These are phyloP conservation scores for Echinosophora koreensis DNA, from an alignment of 306 rosid species.

Conservation along the genomic window DNA sequence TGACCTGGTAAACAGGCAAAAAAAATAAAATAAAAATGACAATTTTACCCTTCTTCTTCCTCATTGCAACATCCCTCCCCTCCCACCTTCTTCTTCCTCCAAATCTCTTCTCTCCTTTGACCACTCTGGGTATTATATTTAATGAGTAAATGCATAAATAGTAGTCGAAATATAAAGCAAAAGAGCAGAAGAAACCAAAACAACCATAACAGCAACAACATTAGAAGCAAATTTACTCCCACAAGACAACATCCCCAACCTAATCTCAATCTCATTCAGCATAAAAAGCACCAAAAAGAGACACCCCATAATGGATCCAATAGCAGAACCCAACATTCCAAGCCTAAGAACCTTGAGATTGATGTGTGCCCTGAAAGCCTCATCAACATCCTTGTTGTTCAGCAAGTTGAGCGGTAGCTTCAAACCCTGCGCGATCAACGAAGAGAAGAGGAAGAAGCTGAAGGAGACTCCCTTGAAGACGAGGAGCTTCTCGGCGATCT, in stretches of 20 bases:
- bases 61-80: no score
- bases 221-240: constrained; percentile 79
- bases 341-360: constrained; percentile 66
- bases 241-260: constrained; percentile 84
- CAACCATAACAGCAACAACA: constrained; percentile 68
- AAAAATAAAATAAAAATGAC: no score
- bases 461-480: constrained; percentile 88
- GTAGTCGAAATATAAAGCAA: constrained; percentile 85
- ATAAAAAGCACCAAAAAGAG: constrained; percentile 78
- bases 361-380: constrained; percentile 80
- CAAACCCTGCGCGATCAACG: constrained; percentile 91
- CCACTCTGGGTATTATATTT: neutral
- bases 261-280: constrained; percentile 86
- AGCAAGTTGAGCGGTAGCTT: constrained; percentile 87
- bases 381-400: constrained; percentile 81
- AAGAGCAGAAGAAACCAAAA: constrained; percentile 81
- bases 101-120: no score
- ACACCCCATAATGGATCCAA: constrained; percentile 92
- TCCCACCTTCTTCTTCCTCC: no score
- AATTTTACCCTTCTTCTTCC: no score
- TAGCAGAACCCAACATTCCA: constrained; percentile 85
- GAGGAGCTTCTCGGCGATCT: no score
- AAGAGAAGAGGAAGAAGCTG: constrained; percentile 90
- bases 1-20: no score
- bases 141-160: constrained; percentile 75